Evolutionary conservation across 2,329 filamentous ascomycete genomes (phyloP).

Genomic region (Aspergillus sp.): DNA sequence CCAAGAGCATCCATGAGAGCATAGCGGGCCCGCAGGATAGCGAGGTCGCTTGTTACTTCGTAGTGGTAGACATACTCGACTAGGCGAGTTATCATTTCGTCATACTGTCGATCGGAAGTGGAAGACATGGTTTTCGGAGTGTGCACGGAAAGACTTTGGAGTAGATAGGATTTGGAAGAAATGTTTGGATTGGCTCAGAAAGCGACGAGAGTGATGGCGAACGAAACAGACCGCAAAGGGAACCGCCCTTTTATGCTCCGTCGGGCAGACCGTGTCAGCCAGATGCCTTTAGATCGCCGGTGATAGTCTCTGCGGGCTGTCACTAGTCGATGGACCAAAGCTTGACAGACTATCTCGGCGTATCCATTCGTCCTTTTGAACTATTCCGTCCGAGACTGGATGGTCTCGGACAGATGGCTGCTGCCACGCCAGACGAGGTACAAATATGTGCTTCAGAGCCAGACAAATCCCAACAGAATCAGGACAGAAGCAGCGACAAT

Average conservation of each 20-base stretch:
- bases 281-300: neutral
- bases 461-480: neutral
- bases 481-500: neutral
- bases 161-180: neutral
- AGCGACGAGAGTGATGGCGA: neutral
- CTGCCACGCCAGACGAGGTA: neutral
- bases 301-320: neutral
- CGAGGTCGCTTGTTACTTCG: conserved; percentile 16
- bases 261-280: neutral
- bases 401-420: neutral
- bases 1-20: conserved; percentile 30
- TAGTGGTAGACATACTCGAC: conserved; percentile 27
- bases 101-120: conserved; percentile 16
- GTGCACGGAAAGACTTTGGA: neutral
- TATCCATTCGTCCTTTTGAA: neutral
- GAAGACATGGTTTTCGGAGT: neutral
- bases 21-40: conserved; percentile 23
- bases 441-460: neutral
- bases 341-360: neutral
- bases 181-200: neutral
- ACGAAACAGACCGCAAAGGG: neutral
- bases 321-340: neutral
- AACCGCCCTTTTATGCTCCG: neutral
- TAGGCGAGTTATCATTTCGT: conserved; percentile 40
- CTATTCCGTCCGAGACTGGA: neutral